These are phyloP conservation scores for Candida sp. DNA, from an alignment of 1,139 yeast genomes.

Conservation along the genomic window DNA sequence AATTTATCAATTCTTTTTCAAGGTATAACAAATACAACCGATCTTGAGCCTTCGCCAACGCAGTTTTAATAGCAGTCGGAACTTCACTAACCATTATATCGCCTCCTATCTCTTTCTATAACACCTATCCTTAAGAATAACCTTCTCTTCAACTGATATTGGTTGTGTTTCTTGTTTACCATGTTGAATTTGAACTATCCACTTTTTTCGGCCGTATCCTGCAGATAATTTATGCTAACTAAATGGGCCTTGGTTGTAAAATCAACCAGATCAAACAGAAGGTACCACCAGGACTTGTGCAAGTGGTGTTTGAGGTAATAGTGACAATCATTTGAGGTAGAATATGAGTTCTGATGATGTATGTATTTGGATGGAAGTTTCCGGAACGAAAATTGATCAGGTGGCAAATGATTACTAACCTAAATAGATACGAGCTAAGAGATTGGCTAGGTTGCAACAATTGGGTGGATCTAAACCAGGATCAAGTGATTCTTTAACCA, in stretches of 20 bases:
- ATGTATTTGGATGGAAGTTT: constrained; percentile 8
- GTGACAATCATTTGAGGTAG: too few relatives aligned
- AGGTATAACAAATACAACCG: constrained; percentile 50
- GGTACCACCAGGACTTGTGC: not conserved
- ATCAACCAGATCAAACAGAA: not conserved
- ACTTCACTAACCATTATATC: constrained; percentile 9
- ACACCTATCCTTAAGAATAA: too few relatives aligned
- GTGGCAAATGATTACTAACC: constrained; percentile 8
- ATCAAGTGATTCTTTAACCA: not conserved
- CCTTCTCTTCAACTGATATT: not conserved
- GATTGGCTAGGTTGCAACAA: constrained; percentile 49
- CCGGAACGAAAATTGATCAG: not conserved
- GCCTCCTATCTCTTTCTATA: not conserved
- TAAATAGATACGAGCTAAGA: constrained; percentile 49
- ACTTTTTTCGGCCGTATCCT: not conserved
- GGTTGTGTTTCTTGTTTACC: not conserved
- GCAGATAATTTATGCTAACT: not conserved
- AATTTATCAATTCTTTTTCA: constrained; percentile 45
- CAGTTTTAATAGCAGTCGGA: constrained; percentile 21
- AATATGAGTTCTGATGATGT: constrained; percentile 21
- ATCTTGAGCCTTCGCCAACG: constrained; percentile 47
- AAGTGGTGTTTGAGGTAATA: constrained; percentile 1
- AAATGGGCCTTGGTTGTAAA: constrained; percentile 3
- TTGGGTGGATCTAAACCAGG: constrained; percentile 7
- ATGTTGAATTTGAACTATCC: not conserved